Evolutionary conservation across 805 yeast species (phyloP).

Genomic region (Metschnikowia lochheadii): DNA sequence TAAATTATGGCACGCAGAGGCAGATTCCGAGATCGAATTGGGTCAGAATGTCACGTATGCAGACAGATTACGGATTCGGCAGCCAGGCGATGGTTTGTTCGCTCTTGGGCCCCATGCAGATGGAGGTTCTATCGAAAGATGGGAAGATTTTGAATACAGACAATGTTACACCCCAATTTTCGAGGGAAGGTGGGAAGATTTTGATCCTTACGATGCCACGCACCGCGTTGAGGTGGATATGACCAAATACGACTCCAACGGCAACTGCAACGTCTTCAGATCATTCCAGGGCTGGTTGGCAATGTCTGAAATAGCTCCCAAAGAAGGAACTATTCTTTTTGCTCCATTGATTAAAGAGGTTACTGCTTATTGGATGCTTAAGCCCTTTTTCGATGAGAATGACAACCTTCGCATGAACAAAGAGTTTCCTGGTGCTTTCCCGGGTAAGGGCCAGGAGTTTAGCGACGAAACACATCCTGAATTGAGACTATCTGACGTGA

Average conservation of each 20-base stretch:
- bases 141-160: constrained; percentile 43
- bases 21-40: constrained; percentile 24
- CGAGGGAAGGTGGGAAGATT: constrained; percentile 40
- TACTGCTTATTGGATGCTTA: constrained; percentile 36
- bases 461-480: constrained; percentile 31
- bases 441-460: constrained; percentile 34
- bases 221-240: constrained; percentile 30
- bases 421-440: constrained; percentile 36
- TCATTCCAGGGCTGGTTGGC: constrained; percentile 45
- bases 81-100: constrained; percentile 30
- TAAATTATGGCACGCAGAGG: constrained; percentile 27
- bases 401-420: constrained; percentile 29
- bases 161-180: constrained; percentile 33
- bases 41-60: constrained; percentile 35
- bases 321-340: constrained; percentile 39
- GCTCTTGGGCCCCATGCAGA: constrained; percentile 40
- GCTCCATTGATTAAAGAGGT: constrained; percentile 34
- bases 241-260: constrained; percentile 27
- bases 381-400: constrained; percentile 38
- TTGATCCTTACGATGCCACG: constrained; percentile 36
- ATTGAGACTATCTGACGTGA: constrained; percentile 24
- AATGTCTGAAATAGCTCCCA: constrained; percentile 29
- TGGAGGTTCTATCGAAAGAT: constrained; percentile 41
- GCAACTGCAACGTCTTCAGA: constrained; percentile 34
- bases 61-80: constrained; percentile 40